phyloP scores from a whole-genome alignment of 345 rosid species.

The Xanthoceras sorbifolium region DNA sequence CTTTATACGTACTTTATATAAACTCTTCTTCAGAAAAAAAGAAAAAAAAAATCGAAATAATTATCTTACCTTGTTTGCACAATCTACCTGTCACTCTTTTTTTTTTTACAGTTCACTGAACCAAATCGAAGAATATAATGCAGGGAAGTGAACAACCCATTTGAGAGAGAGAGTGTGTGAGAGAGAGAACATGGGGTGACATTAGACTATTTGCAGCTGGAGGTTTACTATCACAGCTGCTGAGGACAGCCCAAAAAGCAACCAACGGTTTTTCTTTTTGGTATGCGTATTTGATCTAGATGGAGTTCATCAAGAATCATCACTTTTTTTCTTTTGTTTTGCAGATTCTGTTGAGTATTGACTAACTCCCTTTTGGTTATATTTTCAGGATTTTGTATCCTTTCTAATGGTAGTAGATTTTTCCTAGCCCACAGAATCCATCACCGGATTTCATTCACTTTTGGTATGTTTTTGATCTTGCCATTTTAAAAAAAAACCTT shows the following conservation, averaged over 20 bases:
- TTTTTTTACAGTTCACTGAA: slow-evolving; percentile 4
- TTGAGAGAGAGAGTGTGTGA: slow-evolving; percentile 22
- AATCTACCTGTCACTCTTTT: background rate
- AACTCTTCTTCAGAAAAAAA: slow-evolving; percentile 17
- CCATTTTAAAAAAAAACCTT: background rate
- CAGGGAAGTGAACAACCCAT: slow-evolving; percentile 14
- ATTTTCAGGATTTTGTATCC: slow-evolving; percentile 19
- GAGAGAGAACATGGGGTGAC: slow-evolving; percentile 54
- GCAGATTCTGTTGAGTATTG: slow-evolving; percentile 23
- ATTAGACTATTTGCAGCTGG: slow-evolving; percentile 46
- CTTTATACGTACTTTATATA: background rate
- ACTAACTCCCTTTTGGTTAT: slow-evolving; percentile 35
- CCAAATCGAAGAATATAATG: slow-evolving; percentile 37
- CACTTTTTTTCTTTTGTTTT: background rate
- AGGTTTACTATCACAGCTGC: slow-evolving; percentile 43
- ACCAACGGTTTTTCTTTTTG: slow-evolving; percentile 18
- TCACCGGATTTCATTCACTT: background rate
- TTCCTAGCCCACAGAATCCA: slow-evolving; percentile 13
- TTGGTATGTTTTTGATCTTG: slow-evolving; percentile 12
- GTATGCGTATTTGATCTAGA: slow-evolving; percentile 30
- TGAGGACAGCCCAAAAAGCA: slow-evolving; percentile 28
- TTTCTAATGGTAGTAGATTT: slow-evolving; percentile 6
- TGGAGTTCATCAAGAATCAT: background rate
- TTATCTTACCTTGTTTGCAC: slow-evolving; percentile 18
- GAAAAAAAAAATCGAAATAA: background rate